Evolutionary conservation across 2,329 filamentous ascomycete genomes (phyloP), one percentile per base, ranked within the genome.

Genomic region (Teratosphaeria pseudoeucalypti): DNA sequence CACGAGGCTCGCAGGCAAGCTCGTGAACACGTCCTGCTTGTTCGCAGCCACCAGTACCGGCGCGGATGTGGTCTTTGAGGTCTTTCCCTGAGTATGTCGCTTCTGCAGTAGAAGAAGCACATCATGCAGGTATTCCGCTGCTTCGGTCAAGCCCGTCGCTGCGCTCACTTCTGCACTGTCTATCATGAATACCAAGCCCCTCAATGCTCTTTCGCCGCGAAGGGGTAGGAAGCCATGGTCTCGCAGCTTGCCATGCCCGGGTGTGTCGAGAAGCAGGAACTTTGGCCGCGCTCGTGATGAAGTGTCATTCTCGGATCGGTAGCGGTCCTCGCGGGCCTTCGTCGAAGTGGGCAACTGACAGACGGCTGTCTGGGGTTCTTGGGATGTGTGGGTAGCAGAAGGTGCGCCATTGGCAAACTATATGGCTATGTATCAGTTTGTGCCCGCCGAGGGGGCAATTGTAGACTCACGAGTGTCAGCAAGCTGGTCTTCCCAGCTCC

Each of bases 1-100:
- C 34, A 58, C 57, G 3, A 58, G 23, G 2, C 12, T 32, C n/a
- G 89, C 83, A 0, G 94, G 94, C 57, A 96, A 77, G 7, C 92
- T 90, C 0, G 94, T 96, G 72, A 99, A 99, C 0, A 99, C 80
- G 73, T 99, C 94, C 71, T 91, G 82, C 80, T 99, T 99, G 76
- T 97, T 99, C 58, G 91, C 92, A 1, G 91, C 92, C 37, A 99
- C 79, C 39, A 99, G 80, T 7, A 99, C 81, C 0, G 89, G 85
- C 9, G 94, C 80, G 26, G 78, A 75, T 0, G 83, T 81, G 0
- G 78, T 79, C 66, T 84, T 86, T 54, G 80, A 78, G 1, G 80
- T 80, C 63, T 81, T 85, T 47, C 76, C 73, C 61, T 75, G 75
- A 34, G 83, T 81, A 55, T 85, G 82, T 54, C 86, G 82, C 74